These are phyloP conservation scores for Planoprotostelium fungivorum DNA, from an alignment of 78 protist species.

Conservation along the genomic window DNA sequence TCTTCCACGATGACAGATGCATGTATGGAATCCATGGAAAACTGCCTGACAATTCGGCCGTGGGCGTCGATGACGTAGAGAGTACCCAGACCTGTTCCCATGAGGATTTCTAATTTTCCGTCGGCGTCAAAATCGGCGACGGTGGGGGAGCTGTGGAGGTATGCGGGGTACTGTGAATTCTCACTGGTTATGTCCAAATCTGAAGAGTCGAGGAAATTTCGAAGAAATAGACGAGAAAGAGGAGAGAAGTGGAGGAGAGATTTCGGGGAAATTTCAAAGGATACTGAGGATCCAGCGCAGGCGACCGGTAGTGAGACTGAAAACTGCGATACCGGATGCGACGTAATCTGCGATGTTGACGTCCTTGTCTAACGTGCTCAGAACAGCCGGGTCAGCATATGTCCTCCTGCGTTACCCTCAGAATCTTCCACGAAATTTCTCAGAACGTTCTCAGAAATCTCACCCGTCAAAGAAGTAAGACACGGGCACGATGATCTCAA, in stretches of 20 bases:
- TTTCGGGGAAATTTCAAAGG: not conserved
- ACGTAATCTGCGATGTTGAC: slow-evolving; percentile 55
- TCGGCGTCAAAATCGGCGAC: slow-evolving; percentile 79
- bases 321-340: slow-evolving; percentile 75
- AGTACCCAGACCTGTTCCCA: slow-evolving; percentile 64
- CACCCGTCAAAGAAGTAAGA: slow-evolving; percentile 71
- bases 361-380: slow-evolving; percentile 1
- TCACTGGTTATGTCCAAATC: slow-evolving; percentile 61
- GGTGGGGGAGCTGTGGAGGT: slow-evolving; percentile 68
- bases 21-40: slow-evolving; percentile 83
- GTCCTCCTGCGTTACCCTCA: not conserved
- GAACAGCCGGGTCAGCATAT: slow-evolving; percentile 13
- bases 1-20: slow-evolving; percentile 64
- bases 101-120: slow-evolving; percentile 57
- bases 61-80: slow-evolving; percentile 49
- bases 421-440: not conserved
- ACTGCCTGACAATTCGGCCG: slow-evolving; percentile 37
- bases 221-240: not conserved
- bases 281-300: slow-evolving; percentile 3
- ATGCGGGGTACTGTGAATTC: slow-evolving; percentile 36
- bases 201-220: not conserved
- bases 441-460: not conserved
- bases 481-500: slow-evolving; percentile 70
- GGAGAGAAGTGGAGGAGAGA: not conserved
- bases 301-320: slow-evolving; percentile 24